A percentile compares a stretch with the other conserved stretches of the same genome.
Evolutionary conservation across 306 rosid genomes (phyloP).

Genomic region (Lupinus albus): DNA sequence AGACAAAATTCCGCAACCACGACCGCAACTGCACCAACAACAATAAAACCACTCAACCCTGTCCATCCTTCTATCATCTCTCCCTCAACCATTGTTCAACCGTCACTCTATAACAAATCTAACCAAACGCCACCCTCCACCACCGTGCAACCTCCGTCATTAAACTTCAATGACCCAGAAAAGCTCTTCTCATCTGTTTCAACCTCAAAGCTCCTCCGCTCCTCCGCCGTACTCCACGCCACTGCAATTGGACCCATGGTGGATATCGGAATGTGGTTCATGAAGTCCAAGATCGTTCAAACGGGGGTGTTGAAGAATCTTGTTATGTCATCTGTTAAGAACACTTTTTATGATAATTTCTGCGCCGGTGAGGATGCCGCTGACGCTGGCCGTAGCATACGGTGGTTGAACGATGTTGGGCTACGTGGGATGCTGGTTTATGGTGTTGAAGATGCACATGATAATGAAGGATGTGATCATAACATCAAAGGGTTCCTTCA

Average conservation of each 20-base stretch:
- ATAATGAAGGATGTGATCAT: conserved; percentile 63
- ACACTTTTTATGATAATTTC: conserved; percentile 65
- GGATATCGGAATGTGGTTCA: conserved; percentile 76
- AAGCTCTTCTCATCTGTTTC: conserved; percentile 54
- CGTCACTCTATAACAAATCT: background rate
- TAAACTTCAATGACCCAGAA: conserved; percentile 38
- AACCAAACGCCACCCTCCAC: background rate
- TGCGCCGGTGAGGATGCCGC: conserved; percentile 80
- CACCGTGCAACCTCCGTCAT: conserved; percentile 2
- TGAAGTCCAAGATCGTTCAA: conserved; percentile 60
- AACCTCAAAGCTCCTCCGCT: conserved; percentile 49
- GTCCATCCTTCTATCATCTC: conserved; percentile 22
- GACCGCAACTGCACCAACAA: background rate
- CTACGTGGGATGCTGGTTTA: conserved; percentile 78
- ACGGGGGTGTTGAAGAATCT: conserved; percentile 20
- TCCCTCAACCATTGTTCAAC: background rate
- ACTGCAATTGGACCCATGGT: conserved; percentile 73
- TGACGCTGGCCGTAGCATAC: conserved; percentile 30
- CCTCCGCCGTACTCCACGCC: conserved; percentile 63
- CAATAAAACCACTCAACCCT: conserved; percentile 45
- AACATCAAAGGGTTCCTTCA: conserved; percentile 47
- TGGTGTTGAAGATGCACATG: conserved; percentile 70
- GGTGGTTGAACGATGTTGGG: conserved; percentile 50
- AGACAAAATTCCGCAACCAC: conserved; percentile 19
- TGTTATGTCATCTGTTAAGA: conserved; percentile 34